Base-by-base conservation (phyloP, 2,329 filamentous ascomycete species). In the Botrytis deweyae region DNA sequence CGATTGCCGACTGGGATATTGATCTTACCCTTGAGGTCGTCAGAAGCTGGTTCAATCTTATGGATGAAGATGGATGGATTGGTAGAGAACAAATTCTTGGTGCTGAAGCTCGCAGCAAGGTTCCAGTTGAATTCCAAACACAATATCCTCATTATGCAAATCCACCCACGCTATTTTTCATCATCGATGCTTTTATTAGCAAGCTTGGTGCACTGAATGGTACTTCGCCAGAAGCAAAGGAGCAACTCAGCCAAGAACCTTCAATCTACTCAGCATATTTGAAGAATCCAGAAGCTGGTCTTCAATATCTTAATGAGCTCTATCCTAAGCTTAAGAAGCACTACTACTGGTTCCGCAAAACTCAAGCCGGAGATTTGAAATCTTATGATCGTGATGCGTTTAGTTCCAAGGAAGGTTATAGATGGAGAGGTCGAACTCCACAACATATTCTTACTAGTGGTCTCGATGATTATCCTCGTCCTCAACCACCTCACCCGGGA, bases 61-160 rank as follows among this genome's bases (percentile, higher is more conserved):
- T 98, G 89, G 96, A 99, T 77, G 92, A 96, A 25, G 94, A 98
- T 81, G 96, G 96, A 72, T 99, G 96, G 96, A 98, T 99, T 81
- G 93, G 91, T 4, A 92, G 96, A 70, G 96, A 99, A 84, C 95
- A 98, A 83, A 98, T 99, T 74, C 88, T 99, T 3, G 96, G 96
- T 2, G 84, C 88, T 3, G 96, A 99, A 84, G 96, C 96, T 65
- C 91, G 95, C 76, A 97, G 92, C 87, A 98, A 98, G 83, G 96
- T 99, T 2, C 96, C 96, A 0, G 83, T 87, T 7, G 95, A 98
- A 83, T 99, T 99, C 82, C 95, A 97, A 79, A 89, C 94, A 22
- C 96, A 98, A 81, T 98, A 98, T 81, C 95, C 96, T 38, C 95
- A 98, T 82, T 98, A 98, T 80, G 96, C 96, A 70, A 99, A 99